Evolutionary conservation across 177 flowering plant species (phyloP).

Genomic region (Vitis hybrid): DNA sequence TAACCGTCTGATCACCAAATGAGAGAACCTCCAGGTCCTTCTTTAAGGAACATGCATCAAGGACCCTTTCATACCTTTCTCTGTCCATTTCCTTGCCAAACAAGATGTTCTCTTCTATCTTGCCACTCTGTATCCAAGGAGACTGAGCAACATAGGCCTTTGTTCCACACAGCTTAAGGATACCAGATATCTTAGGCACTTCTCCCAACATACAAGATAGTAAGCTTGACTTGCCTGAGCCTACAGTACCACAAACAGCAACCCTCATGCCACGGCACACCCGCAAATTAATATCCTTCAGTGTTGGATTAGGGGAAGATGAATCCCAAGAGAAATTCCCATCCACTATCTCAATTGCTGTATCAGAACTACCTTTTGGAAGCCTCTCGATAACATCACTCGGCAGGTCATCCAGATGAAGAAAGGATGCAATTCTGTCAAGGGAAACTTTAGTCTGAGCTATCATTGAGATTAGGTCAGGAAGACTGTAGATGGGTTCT

Average conservation of each 20-base stretch:
- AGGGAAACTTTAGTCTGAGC: too few relatives aligned
- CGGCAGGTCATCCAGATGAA: too few relatives aligned
- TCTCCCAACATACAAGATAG: slow-evolving; percentile 70
- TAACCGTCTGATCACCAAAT: slow-evolving; percentile 59
- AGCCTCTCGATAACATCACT: too few relatives aligned
- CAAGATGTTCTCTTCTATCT: slow-evolving; percentile 65
- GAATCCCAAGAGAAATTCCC: too few relatives aligned
- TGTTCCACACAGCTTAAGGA: slow-evolving; percentile 47
- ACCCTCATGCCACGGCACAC: slow-evolving; percentile 55
- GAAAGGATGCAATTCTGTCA: too few relatives aligned
- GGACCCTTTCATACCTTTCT: slow-evolving; percentile 45
- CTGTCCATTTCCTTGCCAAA: slow-evolving; percentile 63
- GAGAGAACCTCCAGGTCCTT: slow-evolving; percentile 58
- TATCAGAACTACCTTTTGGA: too few relatives aligned
- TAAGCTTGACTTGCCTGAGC: slow-evolving; percentile 76
- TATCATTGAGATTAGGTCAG: too few relatives aligned
- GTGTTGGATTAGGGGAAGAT: too few relatives aligned
- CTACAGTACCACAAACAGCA: slow-evolving; percentile 76
- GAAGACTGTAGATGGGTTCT: too few relatives aligned
- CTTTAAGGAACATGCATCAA: slow-evolving; percentile 58
- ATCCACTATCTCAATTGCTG: too few relatives aligned
- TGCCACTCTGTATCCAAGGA: slow-evolving; percentile 84
- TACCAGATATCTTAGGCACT: slow-evolving; percentile 59
- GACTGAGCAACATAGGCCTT: slow-evolving; percentile 79
- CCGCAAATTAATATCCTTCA: background rate